Evolutionary conservation across 192 early-diverging fungal species (phyloP), one percentile per base, ranked within the genome.

Genomic region (Podila minutissima): DNA sequence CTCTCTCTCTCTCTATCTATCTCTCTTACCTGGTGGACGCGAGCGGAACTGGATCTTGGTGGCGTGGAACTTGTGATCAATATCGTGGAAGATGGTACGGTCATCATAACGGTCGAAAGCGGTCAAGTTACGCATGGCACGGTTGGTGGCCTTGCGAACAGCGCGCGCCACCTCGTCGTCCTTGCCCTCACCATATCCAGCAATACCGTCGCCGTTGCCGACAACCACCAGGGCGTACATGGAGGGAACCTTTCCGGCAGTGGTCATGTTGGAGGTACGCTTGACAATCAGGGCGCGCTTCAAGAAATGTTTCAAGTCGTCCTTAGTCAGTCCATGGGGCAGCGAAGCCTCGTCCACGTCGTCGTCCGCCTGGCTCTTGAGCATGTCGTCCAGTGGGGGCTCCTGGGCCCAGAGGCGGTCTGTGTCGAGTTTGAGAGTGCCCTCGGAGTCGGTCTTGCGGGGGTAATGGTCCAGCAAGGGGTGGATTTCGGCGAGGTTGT

Each of bases 151-250:
- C 85, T 98, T 96, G 64, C 89, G 83, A 48, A 98, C 91, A 4
- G 98, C 97, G 57, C 86, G 85, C 49, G 89, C 83, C 13, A 85
- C 86, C 67, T 98, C 98, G 38, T 88, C 81, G 41, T 93, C 92
- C 74, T 96, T 93, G 24, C 95, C 98, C 82, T 96, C 94, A 24
- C 98, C 98, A 74, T 93, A 97, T 22, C 98, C 97, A 9, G 95
- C 97, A 48, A 93, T 86, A 2, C 98, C 98, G 49, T 92, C 88
- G 10, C 95, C 95, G 74, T 98, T 96, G 7, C 98, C 98, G 7
- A 99, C 97, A 5, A 98, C 95, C 9, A 99, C 98, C 53, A 97
- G 74, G 1, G 95, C 95, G 37, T 95, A 96, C 87, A 95, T 91
- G 33, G 91, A 91, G 38, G 92, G 91, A 29, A 91, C 84, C 74